Evolutionary conservation across 2,329 filamentous ascomycete genomes (phyloP).

Genomic region (Botrytis sinoallii): DNA sequence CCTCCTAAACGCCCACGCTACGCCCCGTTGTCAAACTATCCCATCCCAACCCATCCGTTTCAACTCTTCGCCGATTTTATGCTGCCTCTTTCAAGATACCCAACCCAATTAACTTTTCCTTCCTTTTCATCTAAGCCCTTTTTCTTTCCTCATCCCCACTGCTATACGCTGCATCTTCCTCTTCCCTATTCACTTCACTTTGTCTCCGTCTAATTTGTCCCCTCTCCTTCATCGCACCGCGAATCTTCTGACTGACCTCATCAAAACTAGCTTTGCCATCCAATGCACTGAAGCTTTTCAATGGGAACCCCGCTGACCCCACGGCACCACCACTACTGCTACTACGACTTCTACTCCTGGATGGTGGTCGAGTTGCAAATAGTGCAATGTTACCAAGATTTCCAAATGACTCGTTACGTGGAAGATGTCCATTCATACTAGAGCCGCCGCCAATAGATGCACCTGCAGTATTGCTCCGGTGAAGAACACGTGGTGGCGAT

Average conservation of each 20-base stretch:
- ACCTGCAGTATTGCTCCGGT: slow-evolving; percentile 26
- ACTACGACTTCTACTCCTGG: slow-evolving; percentile 68
- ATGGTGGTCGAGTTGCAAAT: slow-evolving; percentile 86
- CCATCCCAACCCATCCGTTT: slow-evolving; percentile 6
- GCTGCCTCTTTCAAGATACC: not conserved
- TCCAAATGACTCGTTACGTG: slow-evolving; percentile 89
- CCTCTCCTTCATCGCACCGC: slow-evolving; percentile 79
- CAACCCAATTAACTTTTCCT: not conserved
- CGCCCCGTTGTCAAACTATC: slow-evolving; percentile 11
- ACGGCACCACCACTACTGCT: slow-evolving; percentile 64
- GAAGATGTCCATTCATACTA: slow-evolving; percentile 44
- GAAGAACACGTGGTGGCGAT: slow-evolving; percentile 35
- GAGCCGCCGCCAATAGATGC: slow-evolving; percentile 35
- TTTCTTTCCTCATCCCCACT: slow-evolving; percentile 32
- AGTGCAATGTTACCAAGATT: slow-evolving; percentile 85
- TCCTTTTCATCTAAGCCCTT: slow-evolving; percentile 23
- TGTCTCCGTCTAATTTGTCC: slow-evolving; percentile 53
- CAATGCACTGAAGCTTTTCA: slow-evolving; percentile 67
- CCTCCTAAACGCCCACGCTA: slow-evolving; percentile 13
- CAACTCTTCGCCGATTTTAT: not conserved
- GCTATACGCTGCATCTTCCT: slow-evolving; percentile 44
- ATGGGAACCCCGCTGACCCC: slow-evolving; percentile 58
- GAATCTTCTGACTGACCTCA: slow-evolving; percentile 79
- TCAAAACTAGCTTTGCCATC: slow-evolving; percentile 71
- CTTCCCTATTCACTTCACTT: slow-evolving; percentile 41